phyloP scores from a whole-genome alignment of 2,329 filamentous ascomycete genomes.

The Diaporthe citrichinensis region DNA sequence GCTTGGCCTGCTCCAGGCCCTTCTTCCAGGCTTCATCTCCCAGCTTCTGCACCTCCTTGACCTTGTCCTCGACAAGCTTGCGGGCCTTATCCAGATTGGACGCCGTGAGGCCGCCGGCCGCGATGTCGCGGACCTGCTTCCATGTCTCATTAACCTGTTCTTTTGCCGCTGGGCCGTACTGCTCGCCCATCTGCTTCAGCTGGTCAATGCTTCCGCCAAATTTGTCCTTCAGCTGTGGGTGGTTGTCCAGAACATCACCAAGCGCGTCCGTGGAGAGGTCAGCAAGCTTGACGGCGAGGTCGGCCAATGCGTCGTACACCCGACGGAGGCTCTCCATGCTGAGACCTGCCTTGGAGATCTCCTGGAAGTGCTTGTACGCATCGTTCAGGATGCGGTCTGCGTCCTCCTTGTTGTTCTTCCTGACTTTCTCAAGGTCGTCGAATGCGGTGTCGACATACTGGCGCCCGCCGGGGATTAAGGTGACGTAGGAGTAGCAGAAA shows the following conservation, averaged over 20 bases:
- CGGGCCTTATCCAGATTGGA: slow-evolving; percentile 68
- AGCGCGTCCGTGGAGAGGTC: slow-evolving; percentile 74
- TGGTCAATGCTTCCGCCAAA: slow-evolving; percentile 77
- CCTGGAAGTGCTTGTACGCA: slow-evolving; percentile 77
- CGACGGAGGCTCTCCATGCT: slow-evolving; percentile 73
- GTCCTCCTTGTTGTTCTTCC: slow-evolving; percentile 77
- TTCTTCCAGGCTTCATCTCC: slow-evolving; percentile 82
- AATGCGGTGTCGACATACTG: slow-evolving; percentile 79
- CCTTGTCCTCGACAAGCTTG: slow-evolving; percentile 78
- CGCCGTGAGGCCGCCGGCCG: slow-evolving; percentile 72
- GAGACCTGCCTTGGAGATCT: slow-evolving; percentile 70
- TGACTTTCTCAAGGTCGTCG: slow-evolving; percentile 77
- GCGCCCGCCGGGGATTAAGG: slow-evolving; percentile 79
- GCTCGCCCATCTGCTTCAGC: slow-evolving; percentile 77
- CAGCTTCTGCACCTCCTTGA: slow-evolving; percentile 74
- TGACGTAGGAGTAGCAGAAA: slow-evolving; percentile 77
- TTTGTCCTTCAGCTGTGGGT: slow-evolving; percentile 80
- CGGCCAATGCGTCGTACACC: slow-evolving; percentile 74
- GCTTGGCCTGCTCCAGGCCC: slow-evolving; percentile 78
- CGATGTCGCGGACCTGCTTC: slow-evolving; percentile 74
- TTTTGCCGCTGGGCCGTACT: slow-evolving; percentile 82
- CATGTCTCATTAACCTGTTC: slow-evolving; percentile 82
- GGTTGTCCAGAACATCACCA: slow-evolving; percentile 78
- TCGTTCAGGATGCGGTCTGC: slow-evolving; percentile 78
- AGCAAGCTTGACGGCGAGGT: slow-evolving; percentile 71